Evolutionary conservation across 176 grass and related monocot species (phyloP).

Genomic region (Typha latifolia): DNA sequence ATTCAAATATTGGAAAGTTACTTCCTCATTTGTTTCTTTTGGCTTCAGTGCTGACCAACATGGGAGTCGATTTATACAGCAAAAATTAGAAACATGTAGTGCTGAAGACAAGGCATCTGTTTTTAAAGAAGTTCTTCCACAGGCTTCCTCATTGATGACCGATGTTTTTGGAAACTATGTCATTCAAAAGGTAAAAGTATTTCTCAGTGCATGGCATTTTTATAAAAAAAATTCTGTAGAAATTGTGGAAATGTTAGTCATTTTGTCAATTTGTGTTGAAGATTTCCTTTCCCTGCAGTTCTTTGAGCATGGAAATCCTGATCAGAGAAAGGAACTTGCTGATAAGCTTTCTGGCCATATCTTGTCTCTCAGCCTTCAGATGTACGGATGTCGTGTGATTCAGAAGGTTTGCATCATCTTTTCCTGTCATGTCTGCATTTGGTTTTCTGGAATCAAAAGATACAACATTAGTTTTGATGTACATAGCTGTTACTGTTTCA

Average conservation of each 20-base stretch:
- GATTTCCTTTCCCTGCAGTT: constrained; percentile 47
- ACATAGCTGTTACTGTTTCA: too few species aligned
- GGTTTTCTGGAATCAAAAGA: not conserved
- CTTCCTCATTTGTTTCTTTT: constrained; percentile 11
- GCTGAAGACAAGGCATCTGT: constrained; percentile 80
- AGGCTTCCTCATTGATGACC: constrained; percentile 77
- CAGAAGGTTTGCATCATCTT: constrained; percentile 63
- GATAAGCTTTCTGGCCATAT: constrained; percentile 86
- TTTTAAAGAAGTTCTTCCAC: constrained; percentile 81
- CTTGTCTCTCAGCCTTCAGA: constrained; percentile 83
- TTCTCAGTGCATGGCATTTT: not conserved
- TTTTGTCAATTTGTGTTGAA: too few species aligned
- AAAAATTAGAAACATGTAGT: constrained; percentile 88
- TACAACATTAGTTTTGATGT: too few species aligned
- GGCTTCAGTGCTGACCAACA: constrained; percentile 84
- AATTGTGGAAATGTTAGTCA: too few species aligned
- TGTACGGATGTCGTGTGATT: constrained; percentile 98
- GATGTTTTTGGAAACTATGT: constrained; percentile 99
- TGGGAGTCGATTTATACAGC: constrained; percentile 98
- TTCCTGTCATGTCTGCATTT: constrained; percentile 2
- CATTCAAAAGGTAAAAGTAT: constrained; percentile 72
- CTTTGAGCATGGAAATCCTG: constrained; percentile 82
- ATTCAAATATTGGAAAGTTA: constrained; percentile 10
- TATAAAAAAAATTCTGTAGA: not conserved
- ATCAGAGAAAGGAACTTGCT: constrained; percentile 85